Evolutionary conservation across 495 filamentous ascomycete species (phyloP).

Genomic region (Penicillium salamii): DNA sequence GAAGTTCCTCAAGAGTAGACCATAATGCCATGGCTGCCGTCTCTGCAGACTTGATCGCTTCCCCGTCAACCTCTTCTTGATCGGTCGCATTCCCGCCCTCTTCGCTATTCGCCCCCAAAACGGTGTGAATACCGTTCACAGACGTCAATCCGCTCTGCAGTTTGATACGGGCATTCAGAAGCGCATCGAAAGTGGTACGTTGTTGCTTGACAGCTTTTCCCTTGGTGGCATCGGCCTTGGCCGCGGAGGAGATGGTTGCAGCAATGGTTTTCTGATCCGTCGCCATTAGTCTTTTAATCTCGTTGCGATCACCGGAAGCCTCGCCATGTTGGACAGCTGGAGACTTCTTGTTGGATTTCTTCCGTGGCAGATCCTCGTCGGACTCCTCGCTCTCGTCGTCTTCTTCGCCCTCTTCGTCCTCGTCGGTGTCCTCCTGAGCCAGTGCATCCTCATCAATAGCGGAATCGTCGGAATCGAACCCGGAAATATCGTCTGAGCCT

Average conservation of each 20-base stretch:
- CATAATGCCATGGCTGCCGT: slow-evolving; percentile 83
- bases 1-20: slow-evolving; percentile 76
- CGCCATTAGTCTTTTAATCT: slow-evolving; percentile 66
- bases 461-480: slow-evolving; percentile 15
- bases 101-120: slow-evolving; percentile 32
- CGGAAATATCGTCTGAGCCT: slow-evolving; percentile 17
- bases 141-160: slow-evolving; percentile 86
- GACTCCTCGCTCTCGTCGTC: slow-evolving; percentile 26
- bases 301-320: slow-evolving; percentile 41
- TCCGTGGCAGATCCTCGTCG: slow-evolving; percentile 15
- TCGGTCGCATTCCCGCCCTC: slow-evolving; percentile 25
- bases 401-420: neutral
- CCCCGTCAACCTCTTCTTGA: slow-evolving; percentile 36
- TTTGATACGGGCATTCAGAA: slow-evolving; percentile 84
- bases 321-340: neutral
- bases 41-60: slow-evolving; percentile 72
- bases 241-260: slow-evolving; percentile 66
- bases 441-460: slow-evolving; percentile 14
- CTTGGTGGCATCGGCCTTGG: slow-evolving; percentile 76
- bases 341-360: slow-evolving; percentile 3
- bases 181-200: slow-evolving; percentile 76
- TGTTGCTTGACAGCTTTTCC: slow-evolving; percentile 82
- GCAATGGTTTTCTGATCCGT: slow-evolving; percentile 69
- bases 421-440: slow-evolving; percentile 4
- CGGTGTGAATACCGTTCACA: slow-evolving; percentile 66